Evolutionary conservation across 2,329 filamentous ascomycete genomes (phyloP), one percentile per base, ranked within the genome.

Genomic region (Lachnellula suecica): DNA sequence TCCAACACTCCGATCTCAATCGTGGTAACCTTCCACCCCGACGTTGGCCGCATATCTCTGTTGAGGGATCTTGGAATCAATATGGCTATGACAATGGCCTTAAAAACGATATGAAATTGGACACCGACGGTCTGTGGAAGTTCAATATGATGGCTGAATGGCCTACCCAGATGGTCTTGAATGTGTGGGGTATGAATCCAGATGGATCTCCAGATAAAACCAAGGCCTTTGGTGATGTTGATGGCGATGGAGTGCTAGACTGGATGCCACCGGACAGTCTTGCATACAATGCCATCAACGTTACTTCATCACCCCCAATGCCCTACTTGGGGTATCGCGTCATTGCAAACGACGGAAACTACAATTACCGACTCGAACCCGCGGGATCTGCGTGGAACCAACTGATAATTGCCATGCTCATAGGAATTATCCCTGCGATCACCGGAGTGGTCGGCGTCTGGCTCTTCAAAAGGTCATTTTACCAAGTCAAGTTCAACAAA

Each of bases 111-210:
- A 77, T 86, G 70, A 64, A 71, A n/a, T 74, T 79, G 40, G 70
- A 72, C 5, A 67, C 68, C 19, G 75, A 82, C 48, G 72, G 75
- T 9, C 67, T 70, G 3, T 87, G 84, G 84, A 71, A 72, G 20
- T 81, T 79, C 60, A 74, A 81, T 56, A 81, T 85, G 53, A 79
- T 85, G 74, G 73, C 77, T 2, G 84, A 87, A 61, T 87, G 81
- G 77, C 84, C 84, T 6, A 77, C 78, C 2, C 70, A 78, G 44
- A 77, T 82, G 48, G 82, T 85, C 60, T 69, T 86, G 56, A 87
- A 85, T 58, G 74, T 84, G 5, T 87, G 84, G 84, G 84, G 84
- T 40, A 82, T 85, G 63, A 83, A 86, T 59, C 76, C 78, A 0
- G 77, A 85, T 65, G 81, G 82, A 15, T 70, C 78, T 58, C 83